Percentiles rank a stretch among this genome's conserved stretches.
These are phyloP conservation scores for Polytrichum formosum DNA, from an alignment of 225 moss, liverwort and hornwort genomes.

Conservation along the genomic window DNA sequence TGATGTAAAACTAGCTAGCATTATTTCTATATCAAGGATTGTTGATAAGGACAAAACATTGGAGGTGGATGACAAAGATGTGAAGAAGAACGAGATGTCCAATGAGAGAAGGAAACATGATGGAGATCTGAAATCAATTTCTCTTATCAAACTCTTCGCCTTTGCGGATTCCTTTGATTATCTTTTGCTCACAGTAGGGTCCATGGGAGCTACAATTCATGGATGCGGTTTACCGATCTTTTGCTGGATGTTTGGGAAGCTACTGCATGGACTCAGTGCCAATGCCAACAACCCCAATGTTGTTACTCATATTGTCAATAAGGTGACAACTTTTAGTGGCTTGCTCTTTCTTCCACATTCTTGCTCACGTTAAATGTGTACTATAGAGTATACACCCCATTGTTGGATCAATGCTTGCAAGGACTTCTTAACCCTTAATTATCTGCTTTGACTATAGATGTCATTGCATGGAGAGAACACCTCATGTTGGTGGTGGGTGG, in stretches of 20 bases:
- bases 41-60: neutral
- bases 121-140: slow-evolving; percentile 1
- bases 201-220: slow-evolving; percentile 11
- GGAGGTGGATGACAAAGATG: neutral
- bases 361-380: neutral
- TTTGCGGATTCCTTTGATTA: slow-evolving; percentile 41
- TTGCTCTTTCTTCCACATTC: neutral
- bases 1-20: neutral
- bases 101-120: neutral
- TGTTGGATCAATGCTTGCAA: neutral
- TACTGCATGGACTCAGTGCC: slow-evolving; percentile 33
- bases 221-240: slow-evolving; percentile 28
- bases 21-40: no score
- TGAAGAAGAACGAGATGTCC: neutral
- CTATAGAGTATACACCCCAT: neutral
- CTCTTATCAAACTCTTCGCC: slow-evolving; percentile 25
- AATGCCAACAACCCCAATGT: slow-evolving; percentile 4
- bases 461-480: no score
- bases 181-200: slow-evolving; percentile 20
- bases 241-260: slow-evolving; percentile 24
- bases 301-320: slow-evolving; percentile 14
- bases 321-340: slow-evolving; percentile 1
- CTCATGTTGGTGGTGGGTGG: neutral
- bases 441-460: neutral
- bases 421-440: neutral